These are phyloP conservation scores for Gliomastix tumulicola DNA, from an alignment of 2,329 filamentous ascomycete genomes.

Conservation along the genomic window DNA sequence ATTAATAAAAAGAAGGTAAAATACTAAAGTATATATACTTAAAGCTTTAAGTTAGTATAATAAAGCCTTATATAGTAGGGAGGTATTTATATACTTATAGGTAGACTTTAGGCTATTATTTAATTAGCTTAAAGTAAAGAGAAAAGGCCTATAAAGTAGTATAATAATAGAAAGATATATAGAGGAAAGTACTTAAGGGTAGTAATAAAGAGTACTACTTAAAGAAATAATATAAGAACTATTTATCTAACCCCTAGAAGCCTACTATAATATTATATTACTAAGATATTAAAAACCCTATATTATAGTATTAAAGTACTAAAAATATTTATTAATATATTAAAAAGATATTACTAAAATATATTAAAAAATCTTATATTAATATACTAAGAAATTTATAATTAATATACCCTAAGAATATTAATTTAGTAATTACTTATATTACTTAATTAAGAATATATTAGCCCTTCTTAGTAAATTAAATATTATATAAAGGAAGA, in stretches of 20 bases:
- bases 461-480: too few species aligned
- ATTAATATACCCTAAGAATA: background rate
- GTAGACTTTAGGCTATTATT: background rate
- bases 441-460: background rate
- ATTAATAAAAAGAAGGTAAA: background rate
- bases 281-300: background rate
- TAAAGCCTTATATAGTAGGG: too few species aligned
- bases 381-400: background rate
- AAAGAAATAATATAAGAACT: background rate
- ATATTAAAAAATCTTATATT: background rate
- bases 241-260: background rate
- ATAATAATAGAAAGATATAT: too few species aligned
- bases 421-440: background rate
- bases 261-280: background rate
- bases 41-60: too few species aligned
- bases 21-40: background rate
- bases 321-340: background rate
- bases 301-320: background rate
- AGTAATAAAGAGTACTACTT: background rate
- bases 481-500: background rate
- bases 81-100: too few species aligned
- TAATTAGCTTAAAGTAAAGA: too few species aligned
- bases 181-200: background rate
- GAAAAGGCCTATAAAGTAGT: too few species aligned
- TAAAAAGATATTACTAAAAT: background rate